These are phyloP conservation scores for Yamadazyma jaroonii DNA, from an alignment of 1,139 yeast genomes.

Conservation along the genomic window DNA sequence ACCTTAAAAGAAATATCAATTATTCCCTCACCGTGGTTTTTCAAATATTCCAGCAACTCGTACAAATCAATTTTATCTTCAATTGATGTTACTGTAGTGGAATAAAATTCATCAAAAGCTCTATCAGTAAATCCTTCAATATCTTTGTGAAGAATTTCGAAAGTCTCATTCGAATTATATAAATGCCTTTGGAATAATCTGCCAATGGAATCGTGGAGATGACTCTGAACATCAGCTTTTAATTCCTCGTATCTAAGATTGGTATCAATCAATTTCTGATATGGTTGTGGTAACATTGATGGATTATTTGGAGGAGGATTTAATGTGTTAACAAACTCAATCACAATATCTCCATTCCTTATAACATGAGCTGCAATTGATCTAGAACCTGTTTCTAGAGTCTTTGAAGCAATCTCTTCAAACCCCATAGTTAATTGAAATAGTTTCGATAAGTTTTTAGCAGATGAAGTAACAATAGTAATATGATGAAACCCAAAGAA, in stretches of 20 bases:
- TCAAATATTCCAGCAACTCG: slow-evolving; percentile 38
- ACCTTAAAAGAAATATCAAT: slow-evolving; percentile 69
- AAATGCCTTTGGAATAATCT: slow-evolving; percentile 5
- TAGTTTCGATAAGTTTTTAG: slow-evolving; percentile 58
- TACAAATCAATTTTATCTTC: slow-evolving; percentile 25
- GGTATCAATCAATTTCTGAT: slow-evolving; percentile 2
- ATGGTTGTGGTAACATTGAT: slow-evolving; percentile 7
- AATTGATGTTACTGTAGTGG: slow-evolving; percentile 7
- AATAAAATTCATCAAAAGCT: slow-evolving; percentile 4
- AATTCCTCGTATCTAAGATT: slow-evolving; percentile 8
- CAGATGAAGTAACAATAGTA: slow-evolving; percentile 49
- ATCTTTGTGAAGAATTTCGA: background rate
- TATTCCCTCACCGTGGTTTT: slow-evolving; percentile 74
- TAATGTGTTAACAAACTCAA: slow-evolving; percentile 44
- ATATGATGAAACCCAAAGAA: slow-evolving; percentile 31
- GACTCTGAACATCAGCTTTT: slow-evolving; percentile 3
- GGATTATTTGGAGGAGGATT: slow-evolving; percentile 11
- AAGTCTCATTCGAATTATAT: background rate
- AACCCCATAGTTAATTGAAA: slow-evolving; percentile 63
- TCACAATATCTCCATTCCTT: slow-evolving; percentile 50
- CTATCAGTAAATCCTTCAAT: background rate
- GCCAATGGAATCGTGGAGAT: background rate
- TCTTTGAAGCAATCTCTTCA: slow-evolving; percentile 56
- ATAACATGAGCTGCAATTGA: slow-evolving; percentile 60
- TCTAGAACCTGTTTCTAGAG: slow-evolving; percentile 66